Evolutionary conservation across 805 yeast species (phyloP).

Genomic region (Saccharomyces paradoxus): DNA sequence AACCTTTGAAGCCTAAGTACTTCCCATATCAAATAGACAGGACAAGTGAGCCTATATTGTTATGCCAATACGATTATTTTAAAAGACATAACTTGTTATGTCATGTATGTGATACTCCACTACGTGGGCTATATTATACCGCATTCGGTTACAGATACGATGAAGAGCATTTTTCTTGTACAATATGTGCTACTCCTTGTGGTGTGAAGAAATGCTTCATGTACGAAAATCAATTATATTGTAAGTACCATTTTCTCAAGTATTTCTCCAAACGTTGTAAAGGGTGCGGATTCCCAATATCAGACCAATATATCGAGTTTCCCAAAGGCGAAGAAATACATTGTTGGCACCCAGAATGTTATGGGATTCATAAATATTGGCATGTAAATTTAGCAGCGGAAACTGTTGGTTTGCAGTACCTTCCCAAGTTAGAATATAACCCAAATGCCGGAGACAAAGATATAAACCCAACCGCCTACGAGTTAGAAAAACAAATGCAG

Average conservation of each 20-base stretch:
- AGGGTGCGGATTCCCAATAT: slow-evolving; percentile 85
- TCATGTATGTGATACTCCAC: slow-evolving; percentile 71
- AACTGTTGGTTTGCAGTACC: slow-evolving; percentile 40
- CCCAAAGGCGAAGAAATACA: slow-evolving; percentile 85
- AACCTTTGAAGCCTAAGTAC: slow-evolving; percentile 75
- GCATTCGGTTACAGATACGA: slow-evolving; percentile 90
- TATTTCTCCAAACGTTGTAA: slow-evolving; percentile 82
- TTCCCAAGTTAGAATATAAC: slow-evolving; percentile 23
- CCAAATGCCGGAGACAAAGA: slow-evolving; percentile 21
- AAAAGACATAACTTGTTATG: slow-evolving; percentile 80
- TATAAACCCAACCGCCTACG: slow-evolving; percentile 36
- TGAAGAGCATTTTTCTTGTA: slow-evolving; percentile 90
- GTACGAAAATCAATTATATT: slow-evolving; percentile 71
- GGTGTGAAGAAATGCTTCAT: slow-evolving; percentile 90
- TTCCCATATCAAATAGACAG: slow-evolving; percentile 61
- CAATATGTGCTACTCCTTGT: slow-evolving; percentile 75
- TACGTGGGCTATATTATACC: slow-evolving; percentile 88
- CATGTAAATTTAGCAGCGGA: slow-evolving; percentile 68
- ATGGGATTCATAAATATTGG: slow-evolving; percentile 96
- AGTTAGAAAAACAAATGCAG: slow-evolving; percentile 50
- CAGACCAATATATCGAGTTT: slow-evolving; percentile 89
- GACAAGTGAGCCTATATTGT: slow-evolving; percentile 41
- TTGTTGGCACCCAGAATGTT: slow-evolving; percentile 99
- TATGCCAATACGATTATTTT: slow-evolving; percentile 92
- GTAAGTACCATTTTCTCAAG: slow-evolving; percentile 88